Base-by-base conservation (phyloP, 768 basidiomycete genomes). In the Trametes cubensis region DNA sequence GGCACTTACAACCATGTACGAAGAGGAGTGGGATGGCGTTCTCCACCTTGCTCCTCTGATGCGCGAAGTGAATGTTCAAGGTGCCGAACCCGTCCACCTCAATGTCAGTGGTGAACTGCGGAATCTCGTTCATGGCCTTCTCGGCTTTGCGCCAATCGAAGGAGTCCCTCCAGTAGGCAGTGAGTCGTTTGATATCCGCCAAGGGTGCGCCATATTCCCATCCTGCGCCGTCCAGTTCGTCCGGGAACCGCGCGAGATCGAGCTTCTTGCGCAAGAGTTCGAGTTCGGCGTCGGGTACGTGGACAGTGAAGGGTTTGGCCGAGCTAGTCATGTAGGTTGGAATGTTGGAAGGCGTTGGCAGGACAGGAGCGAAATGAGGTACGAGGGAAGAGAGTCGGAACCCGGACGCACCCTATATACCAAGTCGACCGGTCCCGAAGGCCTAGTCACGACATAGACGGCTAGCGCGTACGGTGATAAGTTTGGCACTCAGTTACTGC, bases 71-170 rank as follows among this genome's bases (percentile, higher is more conserved):
- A 5, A 86, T 78, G 61, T 82, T 79, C 48, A 85, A 72, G 3
- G 73, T 66, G 0, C 79, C 83, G 55, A 79, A 80, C 4, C 74
- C 77, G 8, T 79, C 79, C 3, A 86, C 79, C 5, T 76, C 69
- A 30, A 87, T 78, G 46, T 82, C 79, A n/a, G 76, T 69, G 1
- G 79, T 85, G 68, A 83, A 87, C 70, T 85, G 84, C 2, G 84
- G 82, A 2, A 88, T 61, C 45, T 78, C 76, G 64, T 88, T 87
- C 61, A 88, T 70, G 8, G 67, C 69, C 0, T 71, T 75, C 66
- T 88, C 85, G 18, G 83, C 70, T 57, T 74, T 79, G 57, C 79
- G 74, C 85, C 86, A 88, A 72, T 86, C 78, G 61, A 80, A 86
- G 0, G 77, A 81, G 55, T 76, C 70, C 69, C 75, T 78, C 86